phyloP scores from a whole-genome alignment of 2,329 filamentous ascomycete species.

The Colletotrichum euphorbiae region DNA sequence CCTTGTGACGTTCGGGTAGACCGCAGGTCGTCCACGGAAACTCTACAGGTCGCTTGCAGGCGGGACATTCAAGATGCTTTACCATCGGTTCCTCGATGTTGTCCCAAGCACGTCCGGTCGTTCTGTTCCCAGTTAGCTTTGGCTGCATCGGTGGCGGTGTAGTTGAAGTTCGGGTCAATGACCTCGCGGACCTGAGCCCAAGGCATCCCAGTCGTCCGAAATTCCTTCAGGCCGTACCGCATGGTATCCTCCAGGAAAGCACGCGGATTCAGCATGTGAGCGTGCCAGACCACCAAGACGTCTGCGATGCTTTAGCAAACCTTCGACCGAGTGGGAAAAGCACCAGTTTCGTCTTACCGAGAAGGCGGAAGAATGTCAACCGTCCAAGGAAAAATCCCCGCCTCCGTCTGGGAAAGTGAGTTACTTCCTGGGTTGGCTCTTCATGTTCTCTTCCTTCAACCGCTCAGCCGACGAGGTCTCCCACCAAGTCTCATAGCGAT shows the following conservation, averaged over 20 bases:
- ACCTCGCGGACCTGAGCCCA: slow-evolving; percentile 69
- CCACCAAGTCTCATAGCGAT: slow-evolving; percentile 78
- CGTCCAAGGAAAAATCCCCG: slow-evolving; percentile 49
- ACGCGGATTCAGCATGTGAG: slow-evolving; percentile 82
- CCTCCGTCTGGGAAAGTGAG: slow-evolving; percentile 48
- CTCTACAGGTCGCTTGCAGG: slow-evolving; percentile 56
- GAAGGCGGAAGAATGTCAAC: slow-evolving; percentile 63
- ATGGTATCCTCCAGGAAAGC: slow-evolving; percentile 81
- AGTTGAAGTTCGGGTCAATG: slow-evolving; percentile 71
- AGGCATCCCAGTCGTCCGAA: slow-evolving; percentile 74
- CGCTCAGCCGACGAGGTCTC: slow-evolving; percentile 47
- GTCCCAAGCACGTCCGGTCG: slow-evolving; percentile 68
- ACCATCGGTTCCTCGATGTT: slow-evolving; percentile 62
- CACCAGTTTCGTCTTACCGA: slow-evolving; percentile 59
- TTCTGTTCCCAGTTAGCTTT: slow-evolving; percentile 58
- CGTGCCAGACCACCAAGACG: slow-evolving; percentile 83
- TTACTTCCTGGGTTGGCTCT: slow-evolving; percentile 44
- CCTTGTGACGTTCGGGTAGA: slow-evolving; percentile 45
- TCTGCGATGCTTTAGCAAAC: slow-evolving; percentile 56
- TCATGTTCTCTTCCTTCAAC: slow-evolving; percentile 54
- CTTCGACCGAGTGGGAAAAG: too few species aligned
- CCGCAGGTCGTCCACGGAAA: slow-evolving; percentile 72
- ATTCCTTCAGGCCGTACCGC: slow-evolving; percentile 62
- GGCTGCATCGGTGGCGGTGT: slow-evolving; percentile 58
- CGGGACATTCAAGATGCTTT: slow-evolving; percentile 67